Conservation (phyloP, 129 eudicot genomes). For the Silybum marianum region DNA sequence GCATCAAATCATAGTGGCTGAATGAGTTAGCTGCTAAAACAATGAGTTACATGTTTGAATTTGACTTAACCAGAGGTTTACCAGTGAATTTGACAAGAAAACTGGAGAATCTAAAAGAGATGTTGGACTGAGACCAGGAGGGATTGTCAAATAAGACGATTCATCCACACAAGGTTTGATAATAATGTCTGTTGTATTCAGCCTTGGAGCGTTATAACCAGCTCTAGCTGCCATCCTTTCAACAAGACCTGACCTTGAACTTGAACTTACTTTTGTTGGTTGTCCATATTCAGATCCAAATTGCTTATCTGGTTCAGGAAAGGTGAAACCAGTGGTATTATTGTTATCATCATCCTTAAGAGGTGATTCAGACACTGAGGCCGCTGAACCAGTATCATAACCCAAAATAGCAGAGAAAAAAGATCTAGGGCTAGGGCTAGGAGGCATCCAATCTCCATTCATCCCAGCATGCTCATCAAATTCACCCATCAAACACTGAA, state of each 20-base stretch:
- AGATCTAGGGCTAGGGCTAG: constrained; percentile 50
- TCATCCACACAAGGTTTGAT: constrained; percentile 43
- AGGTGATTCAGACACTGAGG: too few species aligned
- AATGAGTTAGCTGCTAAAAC: neutral
- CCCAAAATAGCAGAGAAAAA: constrained; percentile 43
- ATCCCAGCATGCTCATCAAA: constrained; percentile 54
- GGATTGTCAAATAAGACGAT: constrained; percentile 60
- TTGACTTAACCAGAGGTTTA: constrained; percentile 8
- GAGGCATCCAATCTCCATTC: constrained; percentile 69
- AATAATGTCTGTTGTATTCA: constrained; percentile 58
- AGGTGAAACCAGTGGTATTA: constrained; percentile 22
- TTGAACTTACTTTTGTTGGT: neutral
- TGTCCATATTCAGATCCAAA: constrained; percentile 15
- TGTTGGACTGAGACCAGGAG: constrained; percentile 73
- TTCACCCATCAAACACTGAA: constrained; percentile 48
- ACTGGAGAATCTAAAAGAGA: constrained; percentile 72
- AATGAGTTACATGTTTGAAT: neutral
- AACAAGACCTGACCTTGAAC: constrained; percentile 52
- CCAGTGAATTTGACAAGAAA: constrained; percentile 69
- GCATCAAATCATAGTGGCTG: neutral
- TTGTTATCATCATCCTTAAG: constrained; percentile 9
- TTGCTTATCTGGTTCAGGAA: constrained; percentile 30
- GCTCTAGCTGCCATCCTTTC: constrained; percentile 71
- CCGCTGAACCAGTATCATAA: constrained; percentile 40
- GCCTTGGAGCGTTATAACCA: constrained; percentile 67